Evolutionary conservation across 2,329 filamentous ascomycete genomes (phyloP).

Genomic region (Ophiostoma pallidulum): DNA sequence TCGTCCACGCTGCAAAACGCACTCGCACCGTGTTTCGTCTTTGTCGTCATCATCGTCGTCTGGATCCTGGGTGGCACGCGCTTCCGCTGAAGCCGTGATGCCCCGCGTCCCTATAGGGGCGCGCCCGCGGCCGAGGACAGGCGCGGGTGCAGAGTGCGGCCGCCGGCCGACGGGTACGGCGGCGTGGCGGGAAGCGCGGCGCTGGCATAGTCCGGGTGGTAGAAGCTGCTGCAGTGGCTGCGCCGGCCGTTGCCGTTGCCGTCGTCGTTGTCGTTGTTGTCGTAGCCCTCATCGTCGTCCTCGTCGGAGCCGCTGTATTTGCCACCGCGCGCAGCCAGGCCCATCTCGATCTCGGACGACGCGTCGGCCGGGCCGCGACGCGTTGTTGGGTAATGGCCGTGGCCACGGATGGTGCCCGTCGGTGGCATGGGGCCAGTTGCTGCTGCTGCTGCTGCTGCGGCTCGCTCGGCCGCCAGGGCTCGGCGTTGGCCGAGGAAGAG

Average conservation of each 20-base stretch:
- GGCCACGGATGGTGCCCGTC: no score
- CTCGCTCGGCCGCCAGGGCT: slow-evolving; percentile 15
- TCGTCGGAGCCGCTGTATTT: neutral
- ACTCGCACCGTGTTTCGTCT: no score
- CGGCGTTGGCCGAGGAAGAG: slow-evolving; percentile 51
- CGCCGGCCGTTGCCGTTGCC: slow-evolving; percentile 2
- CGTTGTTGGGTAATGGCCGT: no score
- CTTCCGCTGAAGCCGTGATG: slow-evolving; percentile 15
- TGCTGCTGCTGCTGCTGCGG: neutral
- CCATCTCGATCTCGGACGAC: slow-evolving; percentile 15
- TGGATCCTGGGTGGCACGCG: slow-evolving; percentile 12
- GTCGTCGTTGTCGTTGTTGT: slow-evolving; percentile 1
- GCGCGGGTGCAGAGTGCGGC: neutral
- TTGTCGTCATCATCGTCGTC: neutral
- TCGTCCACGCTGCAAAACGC: neutral
- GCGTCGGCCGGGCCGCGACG: no score
- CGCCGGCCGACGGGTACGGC: neutral
- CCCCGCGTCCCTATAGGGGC: slow-evolving; percentile 16
- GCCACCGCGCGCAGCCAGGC: neutral
- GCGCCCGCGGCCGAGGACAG: neutral
- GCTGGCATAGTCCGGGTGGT: neutral
- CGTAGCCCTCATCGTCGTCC: slow-evolving; percentile 2
- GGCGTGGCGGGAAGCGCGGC: neutral
- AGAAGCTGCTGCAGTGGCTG: neutral
- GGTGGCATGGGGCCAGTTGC: no score